Evolutionary conservation across 306 rosid genomes (phyloP).

Genomic region (Cicer bijugum): DNA sequence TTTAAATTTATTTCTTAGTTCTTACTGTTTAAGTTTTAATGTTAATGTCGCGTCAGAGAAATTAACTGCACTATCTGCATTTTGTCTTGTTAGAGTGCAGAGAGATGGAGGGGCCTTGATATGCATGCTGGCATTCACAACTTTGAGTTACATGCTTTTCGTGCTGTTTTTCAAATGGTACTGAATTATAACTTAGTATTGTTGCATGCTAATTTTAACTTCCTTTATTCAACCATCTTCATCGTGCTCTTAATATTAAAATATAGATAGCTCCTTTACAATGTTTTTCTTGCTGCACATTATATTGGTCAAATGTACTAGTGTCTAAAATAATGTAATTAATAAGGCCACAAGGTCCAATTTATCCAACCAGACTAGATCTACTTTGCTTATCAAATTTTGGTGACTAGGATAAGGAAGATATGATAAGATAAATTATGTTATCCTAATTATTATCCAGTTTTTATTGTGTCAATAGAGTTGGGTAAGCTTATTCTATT

Average conservation of each 20-base stretch:
- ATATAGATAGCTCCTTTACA: background rate
- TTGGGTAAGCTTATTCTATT: background rate
- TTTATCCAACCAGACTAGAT: background rate
- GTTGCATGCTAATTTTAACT: conserved; percentile 30
- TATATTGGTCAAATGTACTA: conserved; percentile 7
- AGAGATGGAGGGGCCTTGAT: conserved; percentile 86
- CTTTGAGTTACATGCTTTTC: conserved; percentile 88
- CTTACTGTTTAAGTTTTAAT: background rate
- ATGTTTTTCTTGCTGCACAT: conserved; percentile 28
- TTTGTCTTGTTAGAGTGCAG: conserved; percentile 79
- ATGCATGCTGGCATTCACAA: conserved; percentile 71
- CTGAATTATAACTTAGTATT: conserved; percentile 30
- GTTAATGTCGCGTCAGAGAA: conserved; percentile 18
- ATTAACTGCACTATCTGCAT: conserved; percentile 24
- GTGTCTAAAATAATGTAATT: background rate
- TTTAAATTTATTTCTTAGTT: conserved; percentile 19
- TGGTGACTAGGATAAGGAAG: background rate
- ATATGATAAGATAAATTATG: background rate
- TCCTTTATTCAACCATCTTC: conserved; percentile 6
- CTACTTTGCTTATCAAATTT: conserved; percentile 22
- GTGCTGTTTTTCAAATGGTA: conserved; percentile 97
- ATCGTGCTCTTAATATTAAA: conserved; percentile 28
- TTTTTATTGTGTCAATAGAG: background rate
- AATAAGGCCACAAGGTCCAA: conserved; percentile 1
- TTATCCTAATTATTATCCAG: background rate